Conservation (phyloP, 1,139 yeast genomes). For the Pichia inconspicua region DNA sequence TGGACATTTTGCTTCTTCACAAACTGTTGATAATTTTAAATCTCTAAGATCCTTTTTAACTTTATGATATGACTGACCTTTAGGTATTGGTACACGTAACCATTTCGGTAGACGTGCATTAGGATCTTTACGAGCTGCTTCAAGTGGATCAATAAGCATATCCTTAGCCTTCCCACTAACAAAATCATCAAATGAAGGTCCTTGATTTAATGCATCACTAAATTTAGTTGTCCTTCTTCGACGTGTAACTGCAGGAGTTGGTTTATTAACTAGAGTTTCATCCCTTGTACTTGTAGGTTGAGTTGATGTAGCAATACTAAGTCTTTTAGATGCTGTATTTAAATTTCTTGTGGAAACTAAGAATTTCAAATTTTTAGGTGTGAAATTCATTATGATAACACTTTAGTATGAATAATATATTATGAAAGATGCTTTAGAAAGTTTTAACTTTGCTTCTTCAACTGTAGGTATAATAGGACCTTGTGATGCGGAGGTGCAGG, state of each 20-base stretch:
- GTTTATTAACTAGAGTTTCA: background rate
- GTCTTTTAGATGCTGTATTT: background rate
- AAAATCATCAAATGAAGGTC: conserved; percentile 93
- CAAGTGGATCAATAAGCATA: conserved; percentile 57
- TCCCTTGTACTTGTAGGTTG: background rate
- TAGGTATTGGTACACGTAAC: conserved; percentile 93
- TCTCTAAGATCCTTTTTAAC: conserved; percentile 84
- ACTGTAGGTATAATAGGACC: too few relatives aligned
- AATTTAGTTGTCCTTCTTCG: conserved; percentile 54
- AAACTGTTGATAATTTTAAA: conserved; percentile 84
- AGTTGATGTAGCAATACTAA: background rate
- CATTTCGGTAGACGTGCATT: conserved; percentile 71
- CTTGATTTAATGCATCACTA: conserved; percentile 65
- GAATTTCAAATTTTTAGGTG: background rate
- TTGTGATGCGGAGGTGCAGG: too few relatives aligned
- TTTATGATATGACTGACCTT: conserved; percentile 74
- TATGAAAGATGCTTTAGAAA: too few relatives aligned
- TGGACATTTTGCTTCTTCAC: conserved; percentile 98
- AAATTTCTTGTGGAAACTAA: background rate
- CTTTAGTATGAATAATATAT: background rate
- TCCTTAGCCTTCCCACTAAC: conserved; percentile 71
- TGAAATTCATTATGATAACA: background rate
- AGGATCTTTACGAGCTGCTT: conserved; percentile 52
- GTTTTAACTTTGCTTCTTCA: too few relatives aligned
- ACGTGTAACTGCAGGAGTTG: conserved; percentile 16